These are phyloP conservation scores for Thelephora aurantiotincta DNA, from an alignment of 768 basidiomycete species.

Conservation along the genomic window DNA sequence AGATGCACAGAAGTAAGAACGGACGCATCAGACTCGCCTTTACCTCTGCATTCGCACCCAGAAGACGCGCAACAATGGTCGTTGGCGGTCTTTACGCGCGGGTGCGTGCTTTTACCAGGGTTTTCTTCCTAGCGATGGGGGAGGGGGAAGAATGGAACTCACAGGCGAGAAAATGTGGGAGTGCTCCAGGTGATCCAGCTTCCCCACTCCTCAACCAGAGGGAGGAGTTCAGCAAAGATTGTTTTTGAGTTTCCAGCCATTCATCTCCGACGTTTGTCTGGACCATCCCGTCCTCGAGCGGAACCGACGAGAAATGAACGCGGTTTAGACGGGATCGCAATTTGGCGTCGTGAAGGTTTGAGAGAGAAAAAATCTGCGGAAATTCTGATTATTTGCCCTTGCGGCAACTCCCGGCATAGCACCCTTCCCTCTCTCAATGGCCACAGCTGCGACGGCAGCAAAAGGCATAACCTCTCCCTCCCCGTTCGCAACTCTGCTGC, in stretches of 20 bases:
- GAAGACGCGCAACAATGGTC: conserved; percentile 15
- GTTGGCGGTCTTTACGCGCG: conserved; percentile 30
- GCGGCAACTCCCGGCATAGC: background rate
- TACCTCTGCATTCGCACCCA: conserved; percentile 64
- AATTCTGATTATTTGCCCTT: too few species aligned
- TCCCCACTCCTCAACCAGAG: conserved; percentile 81
- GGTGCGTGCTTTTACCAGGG: conserved; percentile 84
- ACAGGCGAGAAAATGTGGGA: conserved; percentile 31
- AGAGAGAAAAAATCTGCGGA: conserved; percentile 6
- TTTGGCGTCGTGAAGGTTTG: conserved; percentile 31
- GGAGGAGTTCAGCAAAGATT: conserved; percentile 89
- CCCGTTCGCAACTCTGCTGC: conserved; percentile 62
- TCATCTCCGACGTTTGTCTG: conserved; percentile 83
- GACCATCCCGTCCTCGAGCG: conserved; percentile 55
- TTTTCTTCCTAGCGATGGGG: conserved; percentile 53
- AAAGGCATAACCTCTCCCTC: conserved; percentile 27
- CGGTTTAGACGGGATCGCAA: conserved; percentile 55
- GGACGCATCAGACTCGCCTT: conserved; percentile 79
- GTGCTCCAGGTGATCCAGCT: conserved; percentile 85
- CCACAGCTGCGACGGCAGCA: conserved; percentile 4
- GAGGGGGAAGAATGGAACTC: conserved; percentile 2
- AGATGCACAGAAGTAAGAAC: background rate
- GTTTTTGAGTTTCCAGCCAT: conserved; percentile 64
- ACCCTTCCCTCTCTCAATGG: conserved; percentile 2
- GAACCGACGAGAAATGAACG: conserved; percentile 22